Conservation (phyloP, 2,329 filamentous ascomycete genomes). For the Pseudogymnoascus sp. region DNA sequence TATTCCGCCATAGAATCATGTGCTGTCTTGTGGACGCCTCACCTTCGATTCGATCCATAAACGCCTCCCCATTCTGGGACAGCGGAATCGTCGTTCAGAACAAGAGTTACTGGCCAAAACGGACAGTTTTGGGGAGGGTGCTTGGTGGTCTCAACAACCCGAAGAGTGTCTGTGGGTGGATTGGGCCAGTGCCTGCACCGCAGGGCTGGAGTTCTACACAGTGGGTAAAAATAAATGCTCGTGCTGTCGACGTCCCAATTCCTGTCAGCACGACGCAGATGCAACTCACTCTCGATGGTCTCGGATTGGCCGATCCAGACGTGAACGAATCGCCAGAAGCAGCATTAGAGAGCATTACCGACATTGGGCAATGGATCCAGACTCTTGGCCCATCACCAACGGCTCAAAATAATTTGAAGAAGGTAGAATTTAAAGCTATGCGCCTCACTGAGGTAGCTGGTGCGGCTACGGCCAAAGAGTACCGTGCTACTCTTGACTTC, state of each 20-base stretch:
- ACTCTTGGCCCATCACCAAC: not conserved
- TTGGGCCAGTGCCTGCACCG: not conserved
- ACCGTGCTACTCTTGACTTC: not conserved
- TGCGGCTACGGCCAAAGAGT: not conserved
- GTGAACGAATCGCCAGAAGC: not conserved
- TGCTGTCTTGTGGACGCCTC: not conserved
- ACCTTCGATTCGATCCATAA: not conserved
- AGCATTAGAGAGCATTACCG: not conserved
- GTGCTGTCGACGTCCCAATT: not conserved
- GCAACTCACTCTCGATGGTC: not conserved
- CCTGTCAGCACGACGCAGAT: not conserved
- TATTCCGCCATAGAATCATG: not conserved
- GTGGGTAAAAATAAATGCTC: not conserved
- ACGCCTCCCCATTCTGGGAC: not conserved
- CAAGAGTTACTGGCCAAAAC: not conserved
- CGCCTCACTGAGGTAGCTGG: not conserved
- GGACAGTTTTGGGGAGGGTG: not conserved
- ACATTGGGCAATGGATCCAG: not conserved
- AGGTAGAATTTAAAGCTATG: not conserved
- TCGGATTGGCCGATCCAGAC: not conserved
- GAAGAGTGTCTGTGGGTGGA: not conserved
- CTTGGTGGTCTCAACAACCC: not conserved
- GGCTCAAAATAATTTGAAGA: not conserved
- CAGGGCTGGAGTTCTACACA: not conserved
- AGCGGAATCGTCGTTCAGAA: not conserved